phyloP scores from a whole-genome alignment of 2,329 filamentous ascomycete genomes.

The Phyllosticta citribraziliensis region DNA sequence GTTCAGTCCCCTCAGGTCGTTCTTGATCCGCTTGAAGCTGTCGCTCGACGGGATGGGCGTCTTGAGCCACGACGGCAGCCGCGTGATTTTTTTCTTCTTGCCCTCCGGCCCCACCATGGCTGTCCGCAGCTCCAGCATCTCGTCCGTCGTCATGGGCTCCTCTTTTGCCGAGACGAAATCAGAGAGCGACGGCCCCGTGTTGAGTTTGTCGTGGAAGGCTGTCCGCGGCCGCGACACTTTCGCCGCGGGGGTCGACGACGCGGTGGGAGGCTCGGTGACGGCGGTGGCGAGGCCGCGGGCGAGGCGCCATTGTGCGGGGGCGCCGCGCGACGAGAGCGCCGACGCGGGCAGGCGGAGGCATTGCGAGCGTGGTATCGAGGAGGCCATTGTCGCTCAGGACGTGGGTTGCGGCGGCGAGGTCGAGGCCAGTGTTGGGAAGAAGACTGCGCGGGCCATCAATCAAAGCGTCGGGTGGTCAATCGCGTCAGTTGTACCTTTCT shows the following conservation, averaged over 20 bases:
- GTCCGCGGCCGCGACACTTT: constrained; percentile 36
- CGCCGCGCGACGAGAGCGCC: background rate
- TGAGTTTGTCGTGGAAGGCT: constrained; percentile 52
- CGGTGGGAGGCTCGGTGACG: background rate
- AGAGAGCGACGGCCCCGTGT: constrained; percentile 53
- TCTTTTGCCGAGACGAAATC: constrained; percentile 48
- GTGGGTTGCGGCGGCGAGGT: too few species aligned
- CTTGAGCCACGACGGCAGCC: constrained; percentile 90
- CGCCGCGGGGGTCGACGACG: constrained; percentile 9
- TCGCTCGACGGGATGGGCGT: constrained; percentile 79
- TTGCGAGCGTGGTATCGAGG: background rate
- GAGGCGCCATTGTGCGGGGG: background rate
- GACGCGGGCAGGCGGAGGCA: background rate
- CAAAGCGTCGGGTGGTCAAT: too few species aligned
- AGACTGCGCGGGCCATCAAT: too few species aligned
- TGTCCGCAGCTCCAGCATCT: constrained; percentile 52
- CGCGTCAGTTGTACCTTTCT: background rate
- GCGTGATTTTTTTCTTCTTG: constrained; percentile 56
- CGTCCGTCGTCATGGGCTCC: constrained; percentile 34
- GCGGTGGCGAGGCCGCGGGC: constrained; percentile 8
- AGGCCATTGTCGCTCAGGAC: background rate
- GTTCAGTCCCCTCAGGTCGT: constrained; percentile 77
- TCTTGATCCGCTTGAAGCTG: constrained; percentile 92
- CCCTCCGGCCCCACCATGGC: constrained; percentile 52
- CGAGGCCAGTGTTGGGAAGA: background rate